Evolutionary conservation across 2,329 filamentous ascomycete species (phyloP), one percentile per base, ranked within the genome.

Genomic region (Hymenoscyphus linearis): DNA sequence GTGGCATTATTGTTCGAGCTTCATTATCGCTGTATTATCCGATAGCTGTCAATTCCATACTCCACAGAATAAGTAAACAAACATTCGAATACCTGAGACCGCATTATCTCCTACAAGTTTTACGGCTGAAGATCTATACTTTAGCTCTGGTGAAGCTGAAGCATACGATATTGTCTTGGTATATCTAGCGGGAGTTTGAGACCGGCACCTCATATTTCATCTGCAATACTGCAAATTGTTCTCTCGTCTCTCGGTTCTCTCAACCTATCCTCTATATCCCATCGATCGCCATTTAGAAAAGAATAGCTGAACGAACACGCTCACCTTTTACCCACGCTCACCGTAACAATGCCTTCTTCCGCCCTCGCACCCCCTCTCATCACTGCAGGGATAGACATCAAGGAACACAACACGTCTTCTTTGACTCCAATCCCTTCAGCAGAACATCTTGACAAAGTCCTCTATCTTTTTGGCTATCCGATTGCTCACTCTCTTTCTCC

Each of bases 381-480:
- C 27, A n/a, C 34, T n/a, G 25, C 44, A 25, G 44, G 44, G 44
- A 18, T 22, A 40, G 9, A n/a, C 16, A 13, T 22, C 3, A 37
- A 55, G 27, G n/a, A 36, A 35, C 36, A 14, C 27, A 54, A 47
- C 52, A 36, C 57, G 58, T 55, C 36, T 40, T 37, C 31, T 44
- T 31, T 40, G n/a, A 63, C 64, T 31, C 59, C 64, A 53, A 57
- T 60, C 27, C 66, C 66, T 3, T 63, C 65, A 59, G 66, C 62
- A 31, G 47, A 60, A 9, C 64, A 70, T 22, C 64, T 68, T 18
- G 68, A 69, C 31, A 56, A 55, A n/a, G 66, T 70, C 26, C 58
- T 56, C 57, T 84, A 82, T 68, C 79, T 85, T 27, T 85, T 85
- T 65, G 83, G 83, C 63, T 76, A 81, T 66, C 83, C 84, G 63